These are phyloP conservation scores for Trametes pubescens DNA, from an alignment of 1,284 basidiomycete genomes.

Conservation along the genomic window DNA sequence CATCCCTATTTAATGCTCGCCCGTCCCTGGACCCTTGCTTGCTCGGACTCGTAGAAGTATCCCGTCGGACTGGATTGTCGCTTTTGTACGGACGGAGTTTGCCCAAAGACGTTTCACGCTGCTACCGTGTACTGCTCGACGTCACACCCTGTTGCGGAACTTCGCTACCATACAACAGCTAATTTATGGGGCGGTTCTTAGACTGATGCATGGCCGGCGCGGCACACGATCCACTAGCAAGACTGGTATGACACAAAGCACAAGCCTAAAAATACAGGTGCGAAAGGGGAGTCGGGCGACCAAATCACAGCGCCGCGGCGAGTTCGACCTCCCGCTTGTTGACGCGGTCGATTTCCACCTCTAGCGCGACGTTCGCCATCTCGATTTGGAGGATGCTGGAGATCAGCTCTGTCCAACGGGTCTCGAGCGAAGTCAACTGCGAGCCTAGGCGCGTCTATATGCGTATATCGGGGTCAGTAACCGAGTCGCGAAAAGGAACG, in stretches of 20 bases:
- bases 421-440: constrained; percentile 82
- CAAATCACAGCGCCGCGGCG: constrained; percentile 48
- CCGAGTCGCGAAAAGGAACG: not conserved
- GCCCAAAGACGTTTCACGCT: constrained; percentile 15
- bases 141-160: constrained; percentile 9
- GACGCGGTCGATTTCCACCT: constrained; percentile 72
- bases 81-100: constrained; percentile 1
- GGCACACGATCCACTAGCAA: not conserved
- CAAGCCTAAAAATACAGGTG: constrained; percentile 28
- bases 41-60: constrained; percentile 4
- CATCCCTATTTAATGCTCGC: not conserved
- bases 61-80: not conserved
- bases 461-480: not conserved
- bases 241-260: constrained; percentile 10
- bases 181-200: constrained; percentile 19
- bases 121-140: constrained; percentile 19
- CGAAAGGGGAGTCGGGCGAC: not conserved
- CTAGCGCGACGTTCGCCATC: constrained; percentile 89
- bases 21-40: not conserved
- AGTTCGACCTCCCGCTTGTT: constrained; percentile 67
- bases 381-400: constrained; percentile 90
- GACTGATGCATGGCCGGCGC: not conserved
- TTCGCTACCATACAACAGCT: constrained; percentile 16
- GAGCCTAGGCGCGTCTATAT: constrained; percentile 75
- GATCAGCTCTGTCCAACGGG: constrained; percentile 88